These are phyloP conservation scores for Ceratocystis variospora DNA, from an alignment of 2,329 filamentous ascomycete genomes.

Conservation along the genomic window DNA sequence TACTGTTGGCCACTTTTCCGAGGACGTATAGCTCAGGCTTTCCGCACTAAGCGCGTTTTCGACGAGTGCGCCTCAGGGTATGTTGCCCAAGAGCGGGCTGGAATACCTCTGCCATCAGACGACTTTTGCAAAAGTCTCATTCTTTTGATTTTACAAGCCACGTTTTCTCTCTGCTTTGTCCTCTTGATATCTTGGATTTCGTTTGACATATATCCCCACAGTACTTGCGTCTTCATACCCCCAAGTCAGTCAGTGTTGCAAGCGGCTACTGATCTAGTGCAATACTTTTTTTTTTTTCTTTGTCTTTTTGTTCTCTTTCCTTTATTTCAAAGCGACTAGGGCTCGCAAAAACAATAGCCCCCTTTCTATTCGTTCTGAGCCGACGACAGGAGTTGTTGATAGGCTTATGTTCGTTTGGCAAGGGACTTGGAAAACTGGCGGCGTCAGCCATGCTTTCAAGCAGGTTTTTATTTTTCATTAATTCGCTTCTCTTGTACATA, in stretches of 20 bases:
- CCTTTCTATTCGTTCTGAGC: neutral
- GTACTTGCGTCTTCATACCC: slow-evolving; percentile 10
- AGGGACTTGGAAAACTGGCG: neutral
- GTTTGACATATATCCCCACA: slow-evolving; percentile 13
- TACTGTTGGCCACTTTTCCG: slow-evolving; percentile 16
- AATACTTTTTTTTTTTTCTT: neutral
- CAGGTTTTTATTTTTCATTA: slow-evolving; percentile 12
- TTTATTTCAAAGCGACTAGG: neutral
- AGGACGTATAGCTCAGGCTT: slow-evolving; percentile 14
- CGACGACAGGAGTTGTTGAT: neutral
- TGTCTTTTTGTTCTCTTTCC: neutral
- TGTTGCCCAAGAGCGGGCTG: no score
- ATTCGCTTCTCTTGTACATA: slow-evolving; percentile 9
- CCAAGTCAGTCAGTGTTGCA: neutral
- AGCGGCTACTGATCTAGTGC: neutral
- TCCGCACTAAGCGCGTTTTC: no score
- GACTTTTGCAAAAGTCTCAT: neutral
- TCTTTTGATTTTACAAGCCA: slow-evolving; percentile 9
- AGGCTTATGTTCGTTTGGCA: neutral
- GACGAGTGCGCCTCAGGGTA: no score
- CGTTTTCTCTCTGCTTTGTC: neutral
- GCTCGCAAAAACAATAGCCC: neutral
- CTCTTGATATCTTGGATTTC: slow-evolving; percentile 5
- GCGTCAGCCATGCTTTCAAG: neutral
- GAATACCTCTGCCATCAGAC: no score